Evolutionary conservation across 129 eudicot genomes (phyloP), one percentile per base, ranked within the genome.

Genomic region (Erigeron canadensis): DNA sequence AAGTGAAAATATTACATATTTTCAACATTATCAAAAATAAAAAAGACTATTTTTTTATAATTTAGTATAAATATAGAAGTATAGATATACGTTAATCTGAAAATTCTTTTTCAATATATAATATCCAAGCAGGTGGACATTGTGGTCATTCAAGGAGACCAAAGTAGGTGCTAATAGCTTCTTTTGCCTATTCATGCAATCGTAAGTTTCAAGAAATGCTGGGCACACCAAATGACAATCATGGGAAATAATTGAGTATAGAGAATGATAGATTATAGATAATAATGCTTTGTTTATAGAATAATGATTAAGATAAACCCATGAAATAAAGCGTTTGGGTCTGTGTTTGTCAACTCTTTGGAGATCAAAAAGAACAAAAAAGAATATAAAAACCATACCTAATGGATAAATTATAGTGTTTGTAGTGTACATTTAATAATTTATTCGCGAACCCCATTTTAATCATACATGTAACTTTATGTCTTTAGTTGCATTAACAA

Each of bases 191-290:
- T 15, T 63, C 3, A 15, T 53, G n/a, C 42, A 62, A 38, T 63
- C 77, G 48, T 73, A 73, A 62, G 51, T 38, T 73, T 73, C 63
- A 73, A 73, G 77, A 43, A 62, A 62, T 17, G 70, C 22, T 61
- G 77, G 77, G 77, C 11, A 47, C 70, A 62, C 70, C 70, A 73
- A 47, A 63, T 13, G 53, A 61, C 48, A 34, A 61, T 72, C 77
- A 72, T 61, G 68, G 67, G 69, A 65, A 73, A 73, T 73, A 53
- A 63, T 73, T 63, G 63, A 73, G 40, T 51, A 73, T 61, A 62
- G 17, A 23, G 58, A 67, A 13, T 66, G 19, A 12, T 28, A 28
- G 34, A 28, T 28, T 28, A 28, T 66, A 53, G 74, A 69, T 73
- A 47, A 69, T 73, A 47, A 73, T 73, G 77, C 40, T 63, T 73